Conservation (phyloP, 169 alveolate genomes). For the Plasmodium ovale region DNA sequence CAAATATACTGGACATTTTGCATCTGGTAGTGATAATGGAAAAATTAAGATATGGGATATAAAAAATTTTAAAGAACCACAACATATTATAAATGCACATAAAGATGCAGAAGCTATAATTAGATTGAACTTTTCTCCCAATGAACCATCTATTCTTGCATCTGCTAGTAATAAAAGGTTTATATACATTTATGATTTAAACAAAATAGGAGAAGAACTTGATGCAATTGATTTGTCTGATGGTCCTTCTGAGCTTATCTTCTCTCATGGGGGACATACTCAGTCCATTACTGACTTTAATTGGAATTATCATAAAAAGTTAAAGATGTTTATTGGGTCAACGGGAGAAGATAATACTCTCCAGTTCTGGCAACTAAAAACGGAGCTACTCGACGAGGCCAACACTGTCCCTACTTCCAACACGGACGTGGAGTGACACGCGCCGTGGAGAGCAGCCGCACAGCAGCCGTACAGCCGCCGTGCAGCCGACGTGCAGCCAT, state of each 20-base stretch:
- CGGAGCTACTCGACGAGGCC: constrained; percentile 49
- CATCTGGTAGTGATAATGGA: constrained; percentile 73
- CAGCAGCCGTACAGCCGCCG: too few relatives aligned
- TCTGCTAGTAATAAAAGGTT: constrained; percentile 59
- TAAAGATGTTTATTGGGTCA: constrained; percentile 61
- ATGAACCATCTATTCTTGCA: constrained; percentile 45
- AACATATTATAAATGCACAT: constrained; percentile 60
- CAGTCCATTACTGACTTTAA: constrained; percentile 61
- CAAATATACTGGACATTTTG: constrained; percentile 48
- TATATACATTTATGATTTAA: constrained; percentile 34
- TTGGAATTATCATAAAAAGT: constrained; percentile 62
- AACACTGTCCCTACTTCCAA: constrained; percentile 51
- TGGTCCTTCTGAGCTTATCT: constrained; percentile 57
- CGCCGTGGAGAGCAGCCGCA: neutral
- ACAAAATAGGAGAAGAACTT: constrained; percentile 64
- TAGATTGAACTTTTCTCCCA: constrained; percentile 57
- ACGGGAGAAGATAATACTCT: constrained; percentile 56
- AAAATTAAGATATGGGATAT: constrained; percentile 65
- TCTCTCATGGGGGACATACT: constrained; percentile 69
- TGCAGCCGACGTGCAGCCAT: too few relatives aligned
- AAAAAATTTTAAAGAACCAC: constrained; percentile 42
- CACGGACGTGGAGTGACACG: constrained; percentile 59
- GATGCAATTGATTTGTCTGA: constrained; percentile 66
- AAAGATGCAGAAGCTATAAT: constrained; percentile 65
- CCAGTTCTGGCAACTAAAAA: constrained; percentile 59